These are phyloP conservation scores for Debaryomycetaceae sp. DNA, from an alignment of 1,139 yeast genomes.

Conservation along the genomic window DNA sequence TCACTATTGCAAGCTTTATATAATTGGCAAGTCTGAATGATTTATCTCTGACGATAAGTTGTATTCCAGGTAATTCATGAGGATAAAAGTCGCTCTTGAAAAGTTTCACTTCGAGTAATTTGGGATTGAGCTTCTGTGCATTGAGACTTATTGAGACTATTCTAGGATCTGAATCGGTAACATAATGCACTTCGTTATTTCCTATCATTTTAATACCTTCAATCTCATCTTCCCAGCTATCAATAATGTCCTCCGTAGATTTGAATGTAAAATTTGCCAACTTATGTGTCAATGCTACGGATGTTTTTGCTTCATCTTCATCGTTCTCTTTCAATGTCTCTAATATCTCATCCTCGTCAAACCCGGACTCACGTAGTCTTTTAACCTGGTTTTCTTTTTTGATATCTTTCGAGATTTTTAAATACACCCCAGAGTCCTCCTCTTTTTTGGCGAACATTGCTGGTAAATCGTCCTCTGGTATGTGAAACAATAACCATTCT, in stretches of 20 bases:
- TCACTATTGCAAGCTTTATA: constrained; percentile 62
- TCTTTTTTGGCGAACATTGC: constrained; percentile 44
- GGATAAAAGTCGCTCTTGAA: constrained; percentile 59
- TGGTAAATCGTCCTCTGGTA: constrained; percentile 94
- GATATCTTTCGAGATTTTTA: constrained; percentile 45
- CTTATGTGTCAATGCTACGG: constrained; percentile 47
- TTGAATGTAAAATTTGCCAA: constrained; percentile 22
- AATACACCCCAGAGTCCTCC: constrained; percentile 43
- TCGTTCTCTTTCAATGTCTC: constrained; percentile 40
- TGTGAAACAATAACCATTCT: constrained; percentile 82
- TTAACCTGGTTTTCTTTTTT: constrained; percentile 44
- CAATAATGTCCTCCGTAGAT: constrained; percentile 19
- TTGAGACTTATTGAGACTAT: constrained; percentile 30
- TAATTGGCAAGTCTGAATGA: constrained; percentile 65
- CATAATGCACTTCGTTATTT: constrained; percentile 19
- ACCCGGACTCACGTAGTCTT: constrained; percentile 64
- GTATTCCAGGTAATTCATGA: constrained; percentile 57
- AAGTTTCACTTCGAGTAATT: constrained; percentile 45
- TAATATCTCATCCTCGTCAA: constrained; percentile 61
- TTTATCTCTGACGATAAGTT: constrained; percentile 46
- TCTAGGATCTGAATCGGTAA: constrained; percentile 18
- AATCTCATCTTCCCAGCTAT: constrained; percentile 75
- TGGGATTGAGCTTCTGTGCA: constrained; percentile 27
- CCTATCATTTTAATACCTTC: constrained; percentile 63
- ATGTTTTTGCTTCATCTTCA: constrained; percentile 50